Percentiles rank a stretch among this genome's conserved stretches.
Conservation (phyloP, 768 basidiomycete species). For the Podaxis sp. region DNA sequence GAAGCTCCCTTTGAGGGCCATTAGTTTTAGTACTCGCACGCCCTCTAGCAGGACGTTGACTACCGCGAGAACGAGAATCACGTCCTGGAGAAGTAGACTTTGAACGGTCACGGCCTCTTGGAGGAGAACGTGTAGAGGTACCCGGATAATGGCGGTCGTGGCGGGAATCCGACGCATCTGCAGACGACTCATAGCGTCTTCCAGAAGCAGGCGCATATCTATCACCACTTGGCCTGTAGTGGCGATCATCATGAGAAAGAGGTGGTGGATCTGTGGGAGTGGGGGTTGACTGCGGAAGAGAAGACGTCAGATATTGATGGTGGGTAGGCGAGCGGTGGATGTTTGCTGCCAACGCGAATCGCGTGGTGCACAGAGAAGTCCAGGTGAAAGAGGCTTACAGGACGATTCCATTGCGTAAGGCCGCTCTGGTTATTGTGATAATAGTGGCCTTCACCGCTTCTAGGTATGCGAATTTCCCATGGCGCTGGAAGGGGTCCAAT, state of each 20-base stretch:
- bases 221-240: constrained; percentile 55
- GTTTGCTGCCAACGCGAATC: constrained; percentile 7
- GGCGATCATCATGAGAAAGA: constrained; percentile 60
- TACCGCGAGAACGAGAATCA: constrained; percentile 23
- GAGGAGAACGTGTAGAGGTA: constrained; percentile 28
- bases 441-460: constrained; percentile 47
- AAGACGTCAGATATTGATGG: constrained; percentile 31
- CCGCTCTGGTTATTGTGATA: constrained; percentile 60
- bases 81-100: constrained; percentile 27
- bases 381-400: constrained; percentile 34
- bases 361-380: neutral
- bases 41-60: constrained; percentile 25
- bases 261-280: constrained; percentile 17
- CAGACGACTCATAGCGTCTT: constrained; percentile 15
- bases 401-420: constrained; percentile 59
- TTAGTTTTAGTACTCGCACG: constrained; percentile 31
- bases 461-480: constrained; percentile 60
- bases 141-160: constrained; percentile 18
- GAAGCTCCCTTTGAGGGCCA: constrained; percentile 26
- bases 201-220: constrained; percentile 21
- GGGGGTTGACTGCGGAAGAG: constrained; percentile 28
- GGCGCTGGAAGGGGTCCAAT: constrained; percentile 45
- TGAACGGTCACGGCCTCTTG: constrained; percentile 26
- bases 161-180: constrained; percentile 20
- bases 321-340: constrained; percentile 2